These are phyloP conservation scores for Tolypocladium paradoxum DNA, from an alignment of 2,329 filamentous ascomycete genomes.

Conservation along the genomic window DNA sequence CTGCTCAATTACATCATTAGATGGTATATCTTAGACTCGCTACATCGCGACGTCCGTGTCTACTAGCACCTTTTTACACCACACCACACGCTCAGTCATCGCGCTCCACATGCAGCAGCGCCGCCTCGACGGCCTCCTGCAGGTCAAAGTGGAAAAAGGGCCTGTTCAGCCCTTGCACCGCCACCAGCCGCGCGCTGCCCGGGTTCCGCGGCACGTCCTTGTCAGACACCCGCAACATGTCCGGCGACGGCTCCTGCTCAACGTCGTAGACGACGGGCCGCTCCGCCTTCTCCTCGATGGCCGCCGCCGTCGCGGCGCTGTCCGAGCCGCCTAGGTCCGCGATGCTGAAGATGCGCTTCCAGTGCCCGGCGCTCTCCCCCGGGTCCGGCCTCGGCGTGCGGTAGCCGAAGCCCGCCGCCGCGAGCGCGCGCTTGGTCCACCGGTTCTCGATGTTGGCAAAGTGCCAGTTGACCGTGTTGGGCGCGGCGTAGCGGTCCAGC, in stretches of 20 bases:
- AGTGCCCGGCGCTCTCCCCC: constrained; percentile 15
- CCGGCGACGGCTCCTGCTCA: constrained; percentile 14
- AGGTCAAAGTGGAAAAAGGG: constrained; percentile 43
- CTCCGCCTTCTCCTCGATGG: constrained; percentile 46
- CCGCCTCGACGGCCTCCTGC: constrained; percentile 35
- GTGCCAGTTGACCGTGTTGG: constrained; percentile 35
- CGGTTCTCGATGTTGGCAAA: constrained; percentile 42
- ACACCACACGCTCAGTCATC: constrained; percentile 3
- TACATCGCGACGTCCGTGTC: not conserved
- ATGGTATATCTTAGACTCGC: not conserved
- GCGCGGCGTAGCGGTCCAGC: constrained; percentile 38
- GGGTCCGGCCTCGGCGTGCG: constrained; percentile 17
- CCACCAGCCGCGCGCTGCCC: constrained; percentile 20
- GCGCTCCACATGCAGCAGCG: constrained; percentile 23
- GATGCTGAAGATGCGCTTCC: constrained; percentile 83
- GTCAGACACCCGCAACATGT: constrained; percentile 12
- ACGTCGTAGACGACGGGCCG: constrained; percentile 14
- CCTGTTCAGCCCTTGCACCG: constrained; percentile 35
- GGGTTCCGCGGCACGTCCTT: constrained; percentile 17
- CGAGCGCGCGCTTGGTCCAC: constrained; percentile 46
- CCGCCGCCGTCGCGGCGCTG: constrained; percentile 47
- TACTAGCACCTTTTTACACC: not conserved
- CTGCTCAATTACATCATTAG: not conserved
- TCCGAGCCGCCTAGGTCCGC: constrained; percentile 68
- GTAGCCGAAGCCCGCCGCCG: constrained; percentile 41